Conservation (phyloP, 768 basidiomycete species). For the Mycena olivaceomarginata region DNA sequence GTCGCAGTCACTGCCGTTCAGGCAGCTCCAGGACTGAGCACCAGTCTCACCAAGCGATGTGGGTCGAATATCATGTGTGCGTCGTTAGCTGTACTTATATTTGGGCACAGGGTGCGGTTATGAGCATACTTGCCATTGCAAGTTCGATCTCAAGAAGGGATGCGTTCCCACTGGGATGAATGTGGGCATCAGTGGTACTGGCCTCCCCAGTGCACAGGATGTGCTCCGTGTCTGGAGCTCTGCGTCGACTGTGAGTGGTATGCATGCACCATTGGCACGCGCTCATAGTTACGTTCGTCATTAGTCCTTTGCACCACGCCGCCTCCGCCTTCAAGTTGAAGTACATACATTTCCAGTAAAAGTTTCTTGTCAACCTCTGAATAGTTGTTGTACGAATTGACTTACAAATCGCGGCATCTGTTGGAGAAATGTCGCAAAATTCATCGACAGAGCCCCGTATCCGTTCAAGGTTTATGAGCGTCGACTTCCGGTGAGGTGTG, state of each 20-base stretch:
- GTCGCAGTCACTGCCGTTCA: neutral
- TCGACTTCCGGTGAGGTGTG: no score
- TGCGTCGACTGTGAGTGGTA: slow-evolving; percentile 18
- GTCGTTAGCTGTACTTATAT: neutral
- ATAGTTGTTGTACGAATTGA: no score
- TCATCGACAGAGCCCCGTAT: no score
- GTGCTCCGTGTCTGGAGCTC: slow-evolving; percentile 17
- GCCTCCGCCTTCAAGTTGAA: no score
- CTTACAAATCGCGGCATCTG: no score
- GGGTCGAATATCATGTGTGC: neutral
- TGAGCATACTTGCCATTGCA: neutral
- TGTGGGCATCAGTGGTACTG: slow-evolving; percentile 15
- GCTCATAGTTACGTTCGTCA: neutral
- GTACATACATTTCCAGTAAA: no score
- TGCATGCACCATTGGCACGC: neutral
- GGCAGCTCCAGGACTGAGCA: slow-evolving; percentile 1
- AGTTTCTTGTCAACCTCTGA: no score
- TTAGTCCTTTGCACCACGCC: neutral
- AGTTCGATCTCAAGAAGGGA: neutral
- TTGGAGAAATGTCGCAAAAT: no score
- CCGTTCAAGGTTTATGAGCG: no score
- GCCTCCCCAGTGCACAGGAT: slow-evolving; percentile 15
- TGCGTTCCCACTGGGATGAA: slow-evolving; percentile 5
- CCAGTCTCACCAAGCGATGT: slow-evolving; percentile 20
- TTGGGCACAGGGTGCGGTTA: slow-evolving; percentile 10